These are phyloP conservation scores for Suillus weaverae DNA, from an alignment of 768 basidiomycete genomes.

Conservation along the genomic window DNA sequence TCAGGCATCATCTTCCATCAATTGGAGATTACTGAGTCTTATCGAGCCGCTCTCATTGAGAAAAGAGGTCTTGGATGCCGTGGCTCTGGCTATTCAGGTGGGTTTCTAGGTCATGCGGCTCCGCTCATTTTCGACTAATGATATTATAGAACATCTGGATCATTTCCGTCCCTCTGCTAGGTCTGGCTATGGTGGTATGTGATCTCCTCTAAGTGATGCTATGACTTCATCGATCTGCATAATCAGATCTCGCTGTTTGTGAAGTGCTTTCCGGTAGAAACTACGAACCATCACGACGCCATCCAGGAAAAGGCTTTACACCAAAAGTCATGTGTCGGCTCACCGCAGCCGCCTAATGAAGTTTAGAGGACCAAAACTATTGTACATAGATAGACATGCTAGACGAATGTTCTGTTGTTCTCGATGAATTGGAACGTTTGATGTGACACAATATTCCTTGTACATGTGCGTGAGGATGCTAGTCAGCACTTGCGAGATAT, in stretches of 20 bases:
- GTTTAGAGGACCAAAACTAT: conserved; percentile 20
- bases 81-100: conserved; percentile 68
- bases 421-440: too few species aligned
- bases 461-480: not conserved
- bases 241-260: conserved; percentile 32
- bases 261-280: conserved; percentile 27
- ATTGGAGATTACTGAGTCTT: conserved; percentile 51
- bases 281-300: conserved; percentile 12
- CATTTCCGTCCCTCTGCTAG: conserved; percentile 68
- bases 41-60: conserved; percentile 49
- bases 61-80: conserved; percentile 46
- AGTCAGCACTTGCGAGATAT: not conserved
- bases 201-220: not conserved
- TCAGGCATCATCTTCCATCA: conserved; percentile 45
- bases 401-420: not conserved
- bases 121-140: conserved; percentile 13
- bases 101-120: conserved; percentile 17
- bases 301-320: conserved; percentile 22
- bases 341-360: conserved; percentile 12
- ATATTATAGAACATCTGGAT: conserved; percentile 65
- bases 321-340: conserved; percentile 8
- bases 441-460: not conserved
- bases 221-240: conserved; percentile 3
- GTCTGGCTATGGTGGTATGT: conserved; percentile 61
- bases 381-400: conserved; percentile 12